Percentiles rank a stretch among this genome's conserved stretches.
Conservation (phyloP, 1,284 basidiomycete genomes). For the Rhodotorula sp. region DNA sequence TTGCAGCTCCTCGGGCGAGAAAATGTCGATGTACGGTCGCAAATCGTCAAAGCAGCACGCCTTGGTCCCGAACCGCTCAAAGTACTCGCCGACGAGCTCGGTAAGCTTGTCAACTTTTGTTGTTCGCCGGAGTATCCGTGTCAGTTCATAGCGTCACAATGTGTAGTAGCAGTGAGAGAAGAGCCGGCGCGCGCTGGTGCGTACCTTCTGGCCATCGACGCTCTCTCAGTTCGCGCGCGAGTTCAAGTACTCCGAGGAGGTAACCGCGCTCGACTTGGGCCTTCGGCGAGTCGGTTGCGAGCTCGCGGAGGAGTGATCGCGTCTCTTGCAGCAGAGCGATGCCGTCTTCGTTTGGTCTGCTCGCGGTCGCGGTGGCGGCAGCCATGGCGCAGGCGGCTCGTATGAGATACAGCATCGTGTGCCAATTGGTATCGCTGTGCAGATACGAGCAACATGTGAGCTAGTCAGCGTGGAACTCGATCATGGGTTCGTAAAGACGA, state of each 20-base stretch:
- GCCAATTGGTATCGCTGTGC: constrained; percentile 69
- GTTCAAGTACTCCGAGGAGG: constrained; percentile 64
- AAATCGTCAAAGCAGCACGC: constrained; percentile 82
- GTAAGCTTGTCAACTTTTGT: constrained; percentile 52
- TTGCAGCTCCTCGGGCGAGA: constrained; percentile 47
- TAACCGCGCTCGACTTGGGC: constrained; percentile 69
- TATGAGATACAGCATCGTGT: constrained; percentile 59
- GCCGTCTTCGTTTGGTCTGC: neutral
- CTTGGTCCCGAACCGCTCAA: constrained; percentile 71
- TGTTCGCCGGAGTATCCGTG: neutral
- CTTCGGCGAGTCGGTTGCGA: constrained; percentile 58
- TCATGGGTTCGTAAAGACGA: too few species aligned
- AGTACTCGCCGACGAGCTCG: constrained; percentile 58
- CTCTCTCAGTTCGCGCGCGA: constrained; percentile 12
- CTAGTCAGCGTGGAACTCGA: too few species aligned
- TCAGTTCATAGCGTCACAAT: constrained; percentile 52
- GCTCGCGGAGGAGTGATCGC: constrained; percentile 58
- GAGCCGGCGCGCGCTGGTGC: neutral
- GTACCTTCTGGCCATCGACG: constrained; percentile 50
- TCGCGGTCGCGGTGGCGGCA: constrained; percentile 60
- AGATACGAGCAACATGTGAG: too few species aligned
- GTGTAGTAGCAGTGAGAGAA: neutral
- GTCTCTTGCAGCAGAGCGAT: constrained; percentile 45
- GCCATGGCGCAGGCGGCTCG: constrained; percentile 58
- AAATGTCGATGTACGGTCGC: constrained; percentile 60